Conservation (phyloP, 2,329 filamentous ascomycete genomes). For the Alternaria postmessia region DNA sequence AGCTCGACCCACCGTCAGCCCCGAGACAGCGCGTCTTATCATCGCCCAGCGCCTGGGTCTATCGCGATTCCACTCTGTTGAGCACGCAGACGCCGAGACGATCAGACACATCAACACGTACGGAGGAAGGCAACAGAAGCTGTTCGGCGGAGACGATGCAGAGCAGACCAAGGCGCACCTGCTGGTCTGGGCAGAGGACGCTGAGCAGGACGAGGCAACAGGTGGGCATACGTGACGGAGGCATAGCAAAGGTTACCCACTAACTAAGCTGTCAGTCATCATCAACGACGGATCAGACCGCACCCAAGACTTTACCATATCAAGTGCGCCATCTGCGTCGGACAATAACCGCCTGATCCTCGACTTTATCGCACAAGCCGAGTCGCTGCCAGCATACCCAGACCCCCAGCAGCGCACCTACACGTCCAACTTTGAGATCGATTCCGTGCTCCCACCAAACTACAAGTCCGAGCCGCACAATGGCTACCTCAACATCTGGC, state of each 20-base stretch:
- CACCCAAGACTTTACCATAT: slow-evolving; percentile 42
- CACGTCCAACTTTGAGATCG: slow-evolving; percentile 33
- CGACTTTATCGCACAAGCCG: slow-evolving; percentile 48
- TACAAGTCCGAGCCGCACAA: slow-evolving; percentile 35
- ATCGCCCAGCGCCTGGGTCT: slow-evolving; percentile 61
- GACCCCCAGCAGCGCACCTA: slow-evolving; percentile 41
- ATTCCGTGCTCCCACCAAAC: slow-evolving; percentile 27
- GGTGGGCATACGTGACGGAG: slow-evolving; percentile 33
- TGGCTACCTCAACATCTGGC: slow-evolving; percentile 41
- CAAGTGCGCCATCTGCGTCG: slow-evolving; percentile 40
- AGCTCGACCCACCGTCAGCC: slow-evolving; percentile 45
- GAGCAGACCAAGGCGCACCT: slow-evolving; percentile 36
- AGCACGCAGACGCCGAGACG: slow-evolving; percentile 51
- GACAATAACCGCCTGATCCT: slow-evolving; percentile 48
- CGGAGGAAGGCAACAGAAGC: slow-evolving; percentile 50
- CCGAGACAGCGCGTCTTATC: slow-evolving; percentile 59
- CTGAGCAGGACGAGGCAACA: slow-evolving; percentile 41
- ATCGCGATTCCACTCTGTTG: slow-evolving; percentile 57
- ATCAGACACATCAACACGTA: slow-evolving; percentile 58
- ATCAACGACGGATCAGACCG: slow-evolving; percentile 27
- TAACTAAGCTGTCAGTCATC: slow-evolving; percentile 36
- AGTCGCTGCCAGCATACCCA: slow-evolving; percentile 36
- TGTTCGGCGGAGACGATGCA: slow-evolving; percentile 49
- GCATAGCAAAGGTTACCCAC: slow-evolving; percentile 6
- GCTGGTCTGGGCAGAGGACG: slow-evolving; percentile 54